phyloP scores from a whole-genome alignment of 352 stramenopile genomes.

The Phytophthora foliorum region DNA sequence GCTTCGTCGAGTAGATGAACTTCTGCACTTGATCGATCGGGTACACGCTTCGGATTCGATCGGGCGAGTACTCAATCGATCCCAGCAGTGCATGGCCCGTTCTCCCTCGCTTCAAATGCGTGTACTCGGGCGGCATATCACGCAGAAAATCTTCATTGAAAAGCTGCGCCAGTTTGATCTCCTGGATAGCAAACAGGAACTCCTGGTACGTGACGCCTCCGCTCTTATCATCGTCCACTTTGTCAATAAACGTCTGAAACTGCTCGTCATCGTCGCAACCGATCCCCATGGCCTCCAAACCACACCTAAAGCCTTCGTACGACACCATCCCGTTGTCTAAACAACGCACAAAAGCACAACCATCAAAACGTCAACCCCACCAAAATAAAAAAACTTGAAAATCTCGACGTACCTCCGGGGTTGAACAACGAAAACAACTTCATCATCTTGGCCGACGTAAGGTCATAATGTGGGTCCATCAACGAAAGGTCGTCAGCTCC shows the following conservation, averaged over 20 bases:
- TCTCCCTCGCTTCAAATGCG: slow-evolving; percentile 22
- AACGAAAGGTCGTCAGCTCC: slow-evolving; percentile 64
- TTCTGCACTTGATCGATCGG: slow-evolving; percentile 76
- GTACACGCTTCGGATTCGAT: slow-evolving; percentile 81
- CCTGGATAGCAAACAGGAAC: slow-evolving; percentile 88
- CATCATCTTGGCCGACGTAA: slow-evolving; percentile 74
- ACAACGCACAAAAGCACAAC: slow-evolving; percentile 1
- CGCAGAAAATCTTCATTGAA: slow-evolving; percentile 73
- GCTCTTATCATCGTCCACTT: slow-evolving; percentile 87
- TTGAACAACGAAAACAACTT: slow-evolving; percentile 77
- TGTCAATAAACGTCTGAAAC: slow-evolving; percentile 77
- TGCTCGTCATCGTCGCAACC: slow-evolving; percentile 67
- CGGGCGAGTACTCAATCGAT: slow-evolving; percentile 82
- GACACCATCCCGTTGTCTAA: slow-evolving; percentile 70
- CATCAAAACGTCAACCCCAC: slow-evolving; percentile 1
- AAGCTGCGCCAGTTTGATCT: slow-evolving; percentile 90
- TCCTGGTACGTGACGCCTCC: slow-evolving; percentile 86
- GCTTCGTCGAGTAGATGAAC: slow-evolving; percentile 89
- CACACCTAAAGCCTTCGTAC: slow-evolving; percentile 80
- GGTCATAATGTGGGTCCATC: slow-evolving; percentile 89
- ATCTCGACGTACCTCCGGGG: slow-evolving; percentile 52
- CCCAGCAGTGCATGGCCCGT: slow-evolving; percentile 45
- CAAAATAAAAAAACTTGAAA: slow-evolving; percentile 38
- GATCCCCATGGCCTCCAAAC: slow-evolving; percentile 85
- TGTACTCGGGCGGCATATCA: slow-evolving; percentile 48